phyloP scores from a whole-genome alignment of 768 basidiomycete species.

The Sistotremastrum niveocremeum region DNA sequence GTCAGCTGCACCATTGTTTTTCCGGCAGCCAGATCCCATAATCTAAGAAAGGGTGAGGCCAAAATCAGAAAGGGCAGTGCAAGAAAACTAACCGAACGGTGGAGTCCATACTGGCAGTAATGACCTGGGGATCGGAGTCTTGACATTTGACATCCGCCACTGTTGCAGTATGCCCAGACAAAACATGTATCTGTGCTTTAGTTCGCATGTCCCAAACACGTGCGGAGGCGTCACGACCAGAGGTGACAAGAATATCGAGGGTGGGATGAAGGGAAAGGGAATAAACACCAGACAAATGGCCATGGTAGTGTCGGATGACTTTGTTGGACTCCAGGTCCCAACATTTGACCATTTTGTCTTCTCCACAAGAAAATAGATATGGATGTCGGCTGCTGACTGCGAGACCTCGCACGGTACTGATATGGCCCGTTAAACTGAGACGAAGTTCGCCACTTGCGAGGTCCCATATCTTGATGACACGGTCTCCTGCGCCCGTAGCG shows the following conservation, averaged over 20 bases:
- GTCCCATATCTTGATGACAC: slow-evolving; percentile 99
- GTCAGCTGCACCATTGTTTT: slow-evolving; percentile 94
- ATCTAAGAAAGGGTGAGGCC: slow-evolving; percentile 23
- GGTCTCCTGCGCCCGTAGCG: slow-evolving; percentile 92
- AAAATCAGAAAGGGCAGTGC: not conserved
- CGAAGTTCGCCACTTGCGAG: slow-evolving; percentile 94
- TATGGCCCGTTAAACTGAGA: slow-evolving; percentile 93
- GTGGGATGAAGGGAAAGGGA: slow-evolving; percentile 87
- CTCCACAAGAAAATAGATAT: slow-evolving; percentile 93
- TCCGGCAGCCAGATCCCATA: slow-evolving; percentile 97
- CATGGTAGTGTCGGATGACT: slow-evolving; percentile 97
- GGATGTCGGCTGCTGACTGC: slow-evolving; percentile 90
- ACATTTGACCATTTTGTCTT: slow-evolving; percentile 99
- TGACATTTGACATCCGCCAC: slow-evolving; percentile 94
- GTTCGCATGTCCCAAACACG: slow-evolving; percentile 99
- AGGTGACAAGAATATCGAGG: slow-evolving; percentile 87
- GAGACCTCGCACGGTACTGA: slow-evolving; percentile 88
- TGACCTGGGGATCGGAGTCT: slow-evolving; percentile 95
- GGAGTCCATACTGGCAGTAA: slow-evolving; percentile 97
- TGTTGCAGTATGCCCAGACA: slow-evolving; percentile 88
- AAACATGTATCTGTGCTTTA: slow-evolving; percentile 87
- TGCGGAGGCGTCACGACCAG: slow-evolving; percentile 91
- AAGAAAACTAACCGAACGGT: slow-evolving; percentile 58
- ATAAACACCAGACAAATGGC: slow-evolving; percentile 97
- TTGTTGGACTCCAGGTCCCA: slow-evolving; percentile 99